Conservation (phyloP, 257 asterid species). For the Solanum appendiculatum region DNA sequence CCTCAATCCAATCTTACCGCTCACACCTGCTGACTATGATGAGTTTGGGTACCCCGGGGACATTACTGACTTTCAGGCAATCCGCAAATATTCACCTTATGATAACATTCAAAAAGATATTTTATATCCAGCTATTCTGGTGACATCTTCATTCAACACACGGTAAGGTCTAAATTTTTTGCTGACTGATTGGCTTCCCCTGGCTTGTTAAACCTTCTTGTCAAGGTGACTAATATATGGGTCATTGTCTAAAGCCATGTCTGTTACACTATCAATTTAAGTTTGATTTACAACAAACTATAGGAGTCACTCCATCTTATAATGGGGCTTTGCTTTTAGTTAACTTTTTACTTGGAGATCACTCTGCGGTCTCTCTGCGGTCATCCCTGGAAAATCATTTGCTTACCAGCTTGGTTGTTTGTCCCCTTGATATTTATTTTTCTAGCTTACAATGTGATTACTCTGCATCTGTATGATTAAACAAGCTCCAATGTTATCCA, state of each 20-base stretch:
- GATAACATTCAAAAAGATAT: conserved; percentile 65
- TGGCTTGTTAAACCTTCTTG: background rate
- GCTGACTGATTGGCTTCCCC: background rate
- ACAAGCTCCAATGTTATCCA: background rate
- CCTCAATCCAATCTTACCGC: conserved; percentile 62
- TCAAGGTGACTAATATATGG: background rate
- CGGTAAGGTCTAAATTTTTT: conserved; percentile 30
- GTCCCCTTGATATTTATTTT: background rate
- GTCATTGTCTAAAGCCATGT: background rate
- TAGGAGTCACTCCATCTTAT: background rate
- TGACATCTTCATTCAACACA: conserved; percentile 65
- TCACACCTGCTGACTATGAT: conserved; percentile 72
- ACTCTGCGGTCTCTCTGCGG: background rate
- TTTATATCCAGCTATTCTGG: conserved; percentile 59
- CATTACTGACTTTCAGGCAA: conserved; percentile 68
- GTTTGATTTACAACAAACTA: background rate
- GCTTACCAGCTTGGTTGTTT: background rate
- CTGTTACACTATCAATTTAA: background rate
- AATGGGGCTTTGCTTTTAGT: background rate
- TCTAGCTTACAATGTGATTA: background rate
- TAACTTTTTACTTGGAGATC: background rate
- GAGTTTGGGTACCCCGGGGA: conserved; percentile 97
- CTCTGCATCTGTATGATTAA: background rate
- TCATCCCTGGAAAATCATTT: background rate
- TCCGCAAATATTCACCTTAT: conserved; percentile 81